A percentile compares a stretch with the other conserved stretches of the same genome.
Conservation (phyloP, 2,329 filamentous ascomycete species). For the Monilinia polystroma region DNA sequence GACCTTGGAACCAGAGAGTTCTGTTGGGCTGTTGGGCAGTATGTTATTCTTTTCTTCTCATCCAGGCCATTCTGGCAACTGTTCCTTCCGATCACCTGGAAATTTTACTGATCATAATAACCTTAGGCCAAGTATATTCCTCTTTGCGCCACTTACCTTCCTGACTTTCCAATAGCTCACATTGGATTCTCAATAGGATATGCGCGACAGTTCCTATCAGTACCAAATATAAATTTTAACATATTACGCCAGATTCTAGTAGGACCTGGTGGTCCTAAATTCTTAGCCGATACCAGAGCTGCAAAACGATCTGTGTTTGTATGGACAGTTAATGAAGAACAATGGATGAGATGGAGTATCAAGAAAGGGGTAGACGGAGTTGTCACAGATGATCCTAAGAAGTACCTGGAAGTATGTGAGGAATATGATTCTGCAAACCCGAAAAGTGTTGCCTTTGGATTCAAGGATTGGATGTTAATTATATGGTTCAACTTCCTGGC, state of each 20-base stretch:
- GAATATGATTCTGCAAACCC: slow-evolving; percentile 32
- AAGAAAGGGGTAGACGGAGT: slow-evolving; percentile 68
- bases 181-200: slow-evolving; percentile 61
- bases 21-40: slow-evolving; percentile 82
- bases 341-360: slow-evolving; percentile 81
- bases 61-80: background rate
- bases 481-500: slow-evolving; percentile 32
- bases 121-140: slow-evolving; percentile 64
- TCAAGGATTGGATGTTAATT: slow-evolving; percentile 26
- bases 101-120: slow-evolving; percentile 22
- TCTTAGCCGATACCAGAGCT: slow-evolving; percentile 60
- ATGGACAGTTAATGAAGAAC: slow-evolving; percentile 84
- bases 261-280: slow-evolving; percentile 63
- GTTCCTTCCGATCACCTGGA: background rate
- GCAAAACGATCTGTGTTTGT: slow-evolving; percentile 62
- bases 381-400: slow-evolving; percentile 77
- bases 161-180: slow-evolving; percentile 62
- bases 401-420: slow-evolving; percentile 61
- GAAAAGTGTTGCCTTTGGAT: slow-evolving; percentile 26
- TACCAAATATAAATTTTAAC: slow-evolving; percentile 74
- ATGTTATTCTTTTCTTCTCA: slow-evolving; percentile 30
- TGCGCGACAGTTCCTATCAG: slow-evolving; percentile 66
- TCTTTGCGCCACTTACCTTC: slow-evolving; percentile 60
- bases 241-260: slow-evolving; percentile 68
- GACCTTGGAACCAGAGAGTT: slow-evolving; percentile 70